Conservation (phyloP, 352 stramenopile species). For the Phytophthora chlamydospora region DNA sequence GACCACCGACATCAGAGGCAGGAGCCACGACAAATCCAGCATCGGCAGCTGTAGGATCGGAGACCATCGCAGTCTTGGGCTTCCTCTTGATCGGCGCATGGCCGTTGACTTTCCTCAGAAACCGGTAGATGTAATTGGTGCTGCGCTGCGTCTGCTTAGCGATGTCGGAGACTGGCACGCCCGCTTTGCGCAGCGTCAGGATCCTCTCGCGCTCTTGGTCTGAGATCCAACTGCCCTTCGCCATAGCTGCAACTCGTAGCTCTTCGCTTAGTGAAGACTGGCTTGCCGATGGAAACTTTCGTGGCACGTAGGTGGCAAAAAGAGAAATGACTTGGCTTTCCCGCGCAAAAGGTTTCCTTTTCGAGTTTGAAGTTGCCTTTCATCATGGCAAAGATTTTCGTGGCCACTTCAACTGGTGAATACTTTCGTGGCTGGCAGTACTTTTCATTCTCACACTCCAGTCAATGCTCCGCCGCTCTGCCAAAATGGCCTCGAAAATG, state of each 20-base stretch:
- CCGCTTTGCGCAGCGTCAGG: conserved; percentile 41
- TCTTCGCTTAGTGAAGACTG: conserved; percentile 1
- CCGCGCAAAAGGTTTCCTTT: conserved; percentile 27
- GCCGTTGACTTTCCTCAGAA: conserved; percentile 34
- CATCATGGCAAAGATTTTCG: conserved; percentile 14
- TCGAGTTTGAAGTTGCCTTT: conserved; percentile 33
- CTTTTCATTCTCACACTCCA: conserved; percentile 2
- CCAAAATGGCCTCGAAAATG: conserved; percentile 44
- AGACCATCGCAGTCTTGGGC: conserved; percentile 6
- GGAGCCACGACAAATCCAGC: not conserved
- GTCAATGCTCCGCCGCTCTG: conserved; percentile 24
- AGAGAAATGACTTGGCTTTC: conserved; percentile 20
- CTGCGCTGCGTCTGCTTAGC: conserved; percentile 42
- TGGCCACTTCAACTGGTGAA: conserved; percentile 4
- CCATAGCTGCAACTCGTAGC: conserved; percentile 37
- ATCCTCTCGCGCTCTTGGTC: conserved; percentile 48
- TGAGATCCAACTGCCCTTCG: conserved; percentile 47
- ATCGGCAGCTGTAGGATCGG: not conserved
- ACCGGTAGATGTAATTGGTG: conserved; percentile 42
- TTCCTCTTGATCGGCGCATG: conserved; percentile 21
- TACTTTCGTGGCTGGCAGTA: conserved; percentile 13
- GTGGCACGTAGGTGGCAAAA: conserved; percentile 1
- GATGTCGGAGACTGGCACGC: conserved; percentile 46
- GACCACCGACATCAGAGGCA: not conserved
- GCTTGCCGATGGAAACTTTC: not conserved